phyloP scores from a whole-genome alignment of 2,329 filamentous ascomycete genomes.

The Aaosphaeria arxii region DNA sequence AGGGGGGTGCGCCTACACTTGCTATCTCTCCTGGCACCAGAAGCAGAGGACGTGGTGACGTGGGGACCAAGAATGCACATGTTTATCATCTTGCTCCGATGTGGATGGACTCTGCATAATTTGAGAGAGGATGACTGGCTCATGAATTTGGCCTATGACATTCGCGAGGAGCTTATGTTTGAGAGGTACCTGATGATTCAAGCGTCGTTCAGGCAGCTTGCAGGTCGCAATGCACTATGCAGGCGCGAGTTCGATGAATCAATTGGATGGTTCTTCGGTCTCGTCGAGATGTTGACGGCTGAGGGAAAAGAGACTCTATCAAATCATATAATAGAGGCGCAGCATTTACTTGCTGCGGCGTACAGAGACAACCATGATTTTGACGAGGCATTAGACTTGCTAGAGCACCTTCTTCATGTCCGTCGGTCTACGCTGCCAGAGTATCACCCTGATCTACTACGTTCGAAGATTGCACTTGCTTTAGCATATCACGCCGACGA shows the following conservation, averaged over 20 bases:
- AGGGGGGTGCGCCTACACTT: conserved; percentile 10
- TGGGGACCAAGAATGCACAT: conserved; percentile 3
- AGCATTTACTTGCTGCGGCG: conserved; percentile 1
- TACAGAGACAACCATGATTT: neutral
- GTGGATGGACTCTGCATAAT: neutral
- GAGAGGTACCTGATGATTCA: too few species aligned
- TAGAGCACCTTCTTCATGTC: neutral
- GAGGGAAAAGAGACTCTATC: conserved; percentile 7
- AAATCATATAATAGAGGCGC: conserved; percentile 2
- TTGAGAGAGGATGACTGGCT: neutral
- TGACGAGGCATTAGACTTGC: neutral
- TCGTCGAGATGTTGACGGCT: neutral
- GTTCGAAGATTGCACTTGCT: conserved; percentile 10
- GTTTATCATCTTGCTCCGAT: conserved; percentile 1
- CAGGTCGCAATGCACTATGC: too few species aligned
- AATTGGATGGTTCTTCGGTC: neutral
- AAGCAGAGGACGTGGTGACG: neutral
- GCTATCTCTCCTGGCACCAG: conserved; percentile 7
- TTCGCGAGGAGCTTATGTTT: neutral
- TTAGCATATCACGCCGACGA: neutral
- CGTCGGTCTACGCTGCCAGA: conserved; percentile 2
- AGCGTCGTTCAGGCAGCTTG: too few species aligned
- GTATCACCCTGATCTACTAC: conserved; percentile 6
- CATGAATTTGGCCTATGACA: neutral
- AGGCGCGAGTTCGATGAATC: neutral